A percentile compares a stretch with the other conserved stretches of the same genome.
Evolutionary conservation across 495 filamentous ascomycete genomes (phyloP).

Genomic region (Viridothelium virens): DNA sequence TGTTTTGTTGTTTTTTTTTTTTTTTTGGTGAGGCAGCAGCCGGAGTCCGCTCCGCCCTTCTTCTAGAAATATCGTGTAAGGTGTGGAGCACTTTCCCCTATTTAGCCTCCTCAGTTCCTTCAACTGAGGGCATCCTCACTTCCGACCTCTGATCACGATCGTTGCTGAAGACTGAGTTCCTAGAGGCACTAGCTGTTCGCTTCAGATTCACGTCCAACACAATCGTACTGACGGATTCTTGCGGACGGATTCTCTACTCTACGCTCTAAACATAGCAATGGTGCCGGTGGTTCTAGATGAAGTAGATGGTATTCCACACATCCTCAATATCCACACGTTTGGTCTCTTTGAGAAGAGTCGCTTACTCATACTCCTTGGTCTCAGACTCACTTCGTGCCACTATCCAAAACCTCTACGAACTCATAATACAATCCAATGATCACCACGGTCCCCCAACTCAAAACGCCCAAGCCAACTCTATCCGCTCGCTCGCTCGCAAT

Average conservation of each 20-base stretch:
- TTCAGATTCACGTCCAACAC: too few relatives aligned
- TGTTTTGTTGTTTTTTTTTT: neutral
- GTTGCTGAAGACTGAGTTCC: too few relatives aligned
- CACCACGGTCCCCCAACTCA: conserved; percentile 55
- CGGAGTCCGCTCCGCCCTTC: neutral
- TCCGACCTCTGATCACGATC: too few relatives aligned
- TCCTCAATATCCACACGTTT: neutral
- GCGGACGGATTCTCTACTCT: neutral
- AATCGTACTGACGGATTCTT: too few relatives aligned
- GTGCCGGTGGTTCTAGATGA: conserved; percentile 41
- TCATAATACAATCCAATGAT: conserved; percentile 69
- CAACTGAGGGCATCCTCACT: too few relatives aligned
- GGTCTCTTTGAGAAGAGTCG: neutral
- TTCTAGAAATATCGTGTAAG: neutral
- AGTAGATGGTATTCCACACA: conserved; percentile 42
- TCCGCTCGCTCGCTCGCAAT: conserved; percentile 40
- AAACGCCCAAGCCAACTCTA: conserved; percentile 52
- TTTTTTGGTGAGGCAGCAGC: neutral
- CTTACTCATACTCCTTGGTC: conserved; percentile 8
- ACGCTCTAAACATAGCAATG: conserved; percentile 28
- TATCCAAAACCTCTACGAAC: conserved; percentile 81
- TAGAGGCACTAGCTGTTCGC: too few relatives aligned
- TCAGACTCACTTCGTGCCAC: conserved; percentile 38
- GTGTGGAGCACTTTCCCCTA: too few relatives aligned
- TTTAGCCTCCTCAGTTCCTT: too few relatives aligned